phyloP scores from a whole-genome alignment of 2,329 filamentous ascomycete genomes.

The Fusarium xylarioides region DNA sequence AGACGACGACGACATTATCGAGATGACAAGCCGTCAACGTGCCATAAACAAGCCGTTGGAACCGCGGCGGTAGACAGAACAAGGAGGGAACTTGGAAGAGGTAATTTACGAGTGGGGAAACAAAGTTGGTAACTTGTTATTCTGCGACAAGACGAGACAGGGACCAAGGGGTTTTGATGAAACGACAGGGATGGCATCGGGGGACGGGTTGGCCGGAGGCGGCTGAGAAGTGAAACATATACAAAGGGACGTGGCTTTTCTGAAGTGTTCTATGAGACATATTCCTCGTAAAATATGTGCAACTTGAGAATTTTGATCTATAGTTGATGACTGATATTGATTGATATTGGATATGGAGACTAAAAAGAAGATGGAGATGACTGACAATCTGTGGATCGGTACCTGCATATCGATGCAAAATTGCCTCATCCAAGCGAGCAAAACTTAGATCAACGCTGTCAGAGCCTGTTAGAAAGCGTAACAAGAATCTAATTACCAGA shows the following conservation, averaged over 20 bases:
- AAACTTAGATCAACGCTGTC: neutral
- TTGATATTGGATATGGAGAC: neutral
- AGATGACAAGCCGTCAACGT: constrained; percentile 4
- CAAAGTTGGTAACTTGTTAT: constrained; percentile 18
- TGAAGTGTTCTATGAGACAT: neutral
- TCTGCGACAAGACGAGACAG: constrained; percentile 31
- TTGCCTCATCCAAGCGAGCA: constrained; percentile 1
- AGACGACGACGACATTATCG: neutral
- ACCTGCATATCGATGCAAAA: constrained; percentile 12
- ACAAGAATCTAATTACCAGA: constrained; percentile 2
- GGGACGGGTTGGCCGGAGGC: constrained; percentile 13
- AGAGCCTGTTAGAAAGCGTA: neutral
- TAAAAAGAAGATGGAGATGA: neutral
- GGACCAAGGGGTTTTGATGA: constrained; percentile 26
- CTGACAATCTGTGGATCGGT: constrained; percentile 2
- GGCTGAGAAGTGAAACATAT: constrained; percentile 24
- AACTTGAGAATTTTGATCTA: neutral
- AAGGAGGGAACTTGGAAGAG: neutral
- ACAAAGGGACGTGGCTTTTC: neutral
- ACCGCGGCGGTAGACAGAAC: neutral
- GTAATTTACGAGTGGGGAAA: constrained; percentile 20
- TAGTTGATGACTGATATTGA: neutral
- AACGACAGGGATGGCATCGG: constrained; percentile 24
- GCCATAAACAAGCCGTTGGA: neutral
- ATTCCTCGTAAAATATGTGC: neutral